These are phyloP conservation scores for Vigna mungo DNA, from an alignment of 306 rosid genomes.

Conservation along the genomic window DNA sequence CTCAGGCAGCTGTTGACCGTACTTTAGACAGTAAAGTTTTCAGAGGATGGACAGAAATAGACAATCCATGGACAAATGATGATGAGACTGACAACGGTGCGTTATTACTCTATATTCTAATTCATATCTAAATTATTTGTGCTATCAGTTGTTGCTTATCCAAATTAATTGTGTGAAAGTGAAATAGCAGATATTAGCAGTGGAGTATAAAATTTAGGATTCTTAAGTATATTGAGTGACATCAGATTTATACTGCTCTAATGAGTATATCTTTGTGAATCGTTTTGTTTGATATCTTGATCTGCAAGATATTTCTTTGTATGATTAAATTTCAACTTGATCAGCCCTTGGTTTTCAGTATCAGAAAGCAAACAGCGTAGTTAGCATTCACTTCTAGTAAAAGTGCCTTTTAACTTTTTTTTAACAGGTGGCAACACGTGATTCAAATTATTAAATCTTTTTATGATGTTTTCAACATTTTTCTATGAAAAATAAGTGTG, in stretches of 20 bases:
- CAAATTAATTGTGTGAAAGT: slow-evolving; percentile 16
- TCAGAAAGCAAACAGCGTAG: not conserved
- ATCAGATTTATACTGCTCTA: not conserved
- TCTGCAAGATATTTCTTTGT: slow-evolving; percentile 13
- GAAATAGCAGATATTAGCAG: slow-evolving; percentile 19
- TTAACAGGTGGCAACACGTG: not conserved
- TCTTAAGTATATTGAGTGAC: slow-evolving; percentile 19
- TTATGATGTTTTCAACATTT: slow-evolving; percentile 15
- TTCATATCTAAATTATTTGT: slow-evolving; percentile 26
- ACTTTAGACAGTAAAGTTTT: slow-evolving; percentile 83
- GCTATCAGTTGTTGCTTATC: slow-evolving; percentile 10
- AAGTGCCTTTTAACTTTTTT: not conserved
- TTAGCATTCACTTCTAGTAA: slow-evolving; percentile 4
- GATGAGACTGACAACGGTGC: slow-evolving; percentile 93
- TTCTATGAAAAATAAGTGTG: slow-evolving; percentile 27
- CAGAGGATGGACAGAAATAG: slow-evolving; percentile 86
- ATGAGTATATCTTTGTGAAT: slow-evolving; percentile 21
- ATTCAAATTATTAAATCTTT: slow-evolving; percentile 26
- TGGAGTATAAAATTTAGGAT: slow-evolving; percentile 17
- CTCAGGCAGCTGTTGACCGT: slow-evolving; percentile 95
- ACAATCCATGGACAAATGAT: slow-evolving; percentile 94
- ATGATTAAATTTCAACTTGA: slow-evolving; percentile 1
- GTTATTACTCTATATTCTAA: slow-evolving; percentile 34
- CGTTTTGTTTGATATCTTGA: slow-evolving; percentile 16
- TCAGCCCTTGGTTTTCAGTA: slow-evolving; percentile 8